Base-by-base conservation (phyloP, 139 green algal species). In the Zygnema cylindricum region DNA sequence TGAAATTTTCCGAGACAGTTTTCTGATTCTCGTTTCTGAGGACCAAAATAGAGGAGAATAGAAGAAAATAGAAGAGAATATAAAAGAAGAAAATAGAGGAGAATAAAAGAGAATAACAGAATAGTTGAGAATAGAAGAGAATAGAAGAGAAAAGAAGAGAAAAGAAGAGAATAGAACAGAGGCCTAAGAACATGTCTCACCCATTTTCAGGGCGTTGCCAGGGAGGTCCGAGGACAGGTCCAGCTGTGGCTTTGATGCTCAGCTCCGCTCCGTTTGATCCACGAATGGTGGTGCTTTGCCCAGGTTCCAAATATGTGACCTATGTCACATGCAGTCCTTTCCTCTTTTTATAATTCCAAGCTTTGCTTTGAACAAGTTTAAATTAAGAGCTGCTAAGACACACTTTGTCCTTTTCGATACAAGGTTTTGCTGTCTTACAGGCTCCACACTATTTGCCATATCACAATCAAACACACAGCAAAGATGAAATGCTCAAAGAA, bases 181-280 rank as follows among this genome's bases (percentile, higher is more conserved):
- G 1, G 39, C 43, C 16, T 23, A 78, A 43, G 55, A 69, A 25
- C 43, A 82, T 0, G n/a, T 25, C 69, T 83, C 39, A 89, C 86
- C 87, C 87, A 57, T 91, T 91, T 55, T 91, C 87, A 16, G 54
- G 77, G 36, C 55, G 39, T 78, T 91, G 87, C 87, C 87, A 91
- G 57, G 87, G 87, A 2, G 87, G 87, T 1, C 87, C 87, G 35
- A 91, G 39, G n/a, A 87, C 71, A 35, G 78, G 71, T 7, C 87
- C 87, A 30, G 43, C 41, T 30, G 81, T 82, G 40, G 87, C 87
- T 25, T 73, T 69, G 0, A 90, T 69, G 32, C 33, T 87, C 43
- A 86, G 30, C 25, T 35, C 76, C 38, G 7, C n/a, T 16, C n/a
- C 75, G 38, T 2, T 54, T 23, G 55, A n/a, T 21, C 76, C 76